Conservation (phyloP, 2,329 filamentous ascomycete genomes). For the Aureobasidium subglaciale region DNA sequence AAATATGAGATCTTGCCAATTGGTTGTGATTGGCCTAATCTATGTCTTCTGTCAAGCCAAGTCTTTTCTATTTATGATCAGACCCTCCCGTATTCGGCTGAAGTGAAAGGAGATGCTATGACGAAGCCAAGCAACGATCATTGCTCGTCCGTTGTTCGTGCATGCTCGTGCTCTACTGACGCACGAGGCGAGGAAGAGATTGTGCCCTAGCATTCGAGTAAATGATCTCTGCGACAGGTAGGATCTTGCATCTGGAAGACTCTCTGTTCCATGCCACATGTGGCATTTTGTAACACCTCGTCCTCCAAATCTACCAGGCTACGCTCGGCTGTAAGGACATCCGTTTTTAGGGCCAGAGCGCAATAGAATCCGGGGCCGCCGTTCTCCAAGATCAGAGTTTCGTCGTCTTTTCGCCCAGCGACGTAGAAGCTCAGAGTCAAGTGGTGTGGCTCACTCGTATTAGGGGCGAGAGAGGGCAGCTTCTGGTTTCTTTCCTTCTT, state of each 20-base stretch:
- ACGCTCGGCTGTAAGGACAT: background rate
- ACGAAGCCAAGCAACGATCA: constrained; percentile 46
- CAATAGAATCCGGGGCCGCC: constrained; percentile 1
- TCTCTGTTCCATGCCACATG: background rate
- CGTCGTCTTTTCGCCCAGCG: constrained; percentile 2
- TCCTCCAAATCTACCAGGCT: background rate
- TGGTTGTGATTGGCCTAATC: background rate
- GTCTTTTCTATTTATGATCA: constrained; percentile 5
- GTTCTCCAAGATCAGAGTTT: constrained; percentile 9
- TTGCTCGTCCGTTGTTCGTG: constrained; percentile 8
- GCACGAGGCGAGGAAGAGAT: background rate
- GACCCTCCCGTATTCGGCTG: constrained; percentile 8
- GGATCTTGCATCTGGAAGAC: background rate
- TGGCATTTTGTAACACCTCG: background rate
- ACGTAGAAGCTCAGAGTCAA: constrained; percentile 11
- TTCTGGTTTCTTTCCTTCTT: constrained; percentile 6
- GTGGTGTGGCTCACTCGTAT: constrained; percentile 8
- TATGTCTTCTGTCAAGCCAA: background rate
- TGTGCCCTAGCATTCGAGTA: background rate
- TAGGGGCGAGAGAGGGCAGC: constrained; percentile 1
- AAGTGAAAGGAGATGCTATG: constrained; percentile 55
- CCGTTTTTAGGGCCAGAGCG: constrained; percentile 7
- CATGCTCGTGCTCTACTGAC: constrained; percentile 3
- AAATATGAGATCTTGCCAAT: background rate
- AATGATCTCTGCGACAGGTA: background rate